A percentile compares a stretch with the other conserved stretches of the same genome.
phyloP scores from a whole-genome alignment of 345 rosid species.

The Hibiscus syriacus region DNA sequence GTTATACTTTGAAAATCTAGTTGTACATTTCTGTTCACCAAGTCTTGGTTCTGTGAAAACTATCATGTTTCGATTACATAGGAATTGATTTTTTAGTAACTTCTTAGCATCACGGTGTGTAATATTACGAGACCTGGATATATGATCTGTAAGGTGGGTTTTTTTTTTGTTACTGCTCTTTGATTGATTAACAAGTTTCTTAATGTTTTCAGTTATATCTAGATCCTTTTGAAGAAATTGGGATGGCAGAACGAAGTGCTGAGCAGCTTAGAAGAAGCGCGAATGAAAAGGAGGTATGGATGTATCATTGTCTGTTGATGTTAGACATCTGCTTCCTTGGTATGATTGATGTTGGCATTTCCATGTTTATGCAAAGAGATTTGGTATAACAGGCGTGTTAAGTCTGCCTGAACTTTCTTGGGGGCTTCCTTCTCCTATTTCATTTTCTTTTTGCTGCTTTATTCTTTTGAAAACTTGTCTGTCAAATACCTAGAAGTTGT shows the following conservation, averaged over 20 bases:
- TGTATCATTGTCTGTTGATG: neutral
- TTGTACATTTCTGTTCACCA: neutral
- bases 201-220: constrained; percentile 40
- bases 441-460: neutral
- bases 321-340: neutral
- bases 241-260: constrained; percentile 58
- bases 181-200: constrained; percentile 1
- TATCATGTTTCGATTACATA: neutral
- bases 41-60: neutral
- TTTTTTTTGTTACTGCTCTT: neutral
- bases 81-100: neutral
- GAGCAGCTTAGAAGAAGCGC: constrained; percentile 91
- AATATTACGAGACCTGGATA: neutral
- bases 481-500: neutral
- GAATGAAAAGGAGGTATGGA: constrained; percentile 69
- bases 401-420: neutral
- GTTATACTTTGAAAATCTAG: neutral
- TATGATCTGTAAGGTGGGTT: no score
- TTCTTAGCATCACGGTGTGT: no score
- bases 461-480: neutral
- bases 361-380: neutral
- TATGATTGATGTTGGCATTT: neutral
- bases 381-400: neutral
- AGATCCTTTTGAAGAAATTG: constrained; percentile 92
- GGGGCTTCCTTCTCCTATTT: neutral